Evolutionary conservation across 352 stramenopile genomes (phyloP).

Genomic region (Globisporangium emineosum): DNA sequence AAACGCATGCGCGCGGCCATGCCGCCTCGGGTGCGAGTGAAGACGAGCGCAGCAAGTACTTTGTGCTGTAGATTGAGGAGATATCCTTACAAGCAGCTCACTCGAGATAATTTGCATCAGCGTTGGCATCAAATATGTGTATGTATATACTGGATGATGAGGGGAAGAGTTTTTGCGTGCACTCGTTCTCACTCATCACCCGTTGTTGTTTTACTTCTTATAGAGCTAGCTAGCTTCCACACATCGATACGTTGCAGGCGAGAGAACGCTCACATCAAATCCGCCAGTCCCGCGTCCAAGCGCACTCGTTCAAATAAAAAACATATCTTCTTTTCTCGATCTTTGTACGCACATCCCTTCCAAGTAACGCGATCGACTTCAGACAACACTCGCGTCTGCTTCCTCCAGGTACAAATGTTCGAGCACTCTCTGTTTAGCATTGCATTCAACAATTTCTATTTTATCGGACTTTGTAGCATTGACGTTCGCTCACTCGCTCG

Average conservation of each 20-base stretch:
- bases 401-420: background rate
- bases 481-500: background rate
- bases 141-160: conserved; percentile 1
- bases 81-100: background rate
- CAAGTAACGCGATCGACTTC: background rate
- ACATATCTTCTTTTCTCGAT: conserved; percentile 3
- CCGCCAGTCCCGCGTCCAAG: background rate
- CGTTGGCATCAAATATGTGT: conserved; percentile 8
- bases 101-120: conserved; percentile 1
- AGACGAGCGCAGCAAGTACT: conserved; percentile 82
- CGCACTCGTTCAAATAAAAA: conserved; percentile 3
- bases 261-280: background rate
- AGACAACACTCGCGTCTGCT: background rate
- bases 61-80: conserved; percentile 58
- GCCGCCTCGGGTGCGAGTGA: conserved; percentile 47
- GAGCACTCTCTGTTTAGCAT: too few relatives aligned
- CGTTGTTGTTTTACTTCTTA: background rate
- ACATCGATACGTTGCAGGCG: background rate
- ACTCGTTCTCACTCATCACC: background rate
- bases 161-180: background rate
- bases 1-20: conserved; percentile 29
- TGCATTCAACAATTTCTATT: conserved; percentile 13
- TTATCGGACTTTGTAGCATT: background rate
- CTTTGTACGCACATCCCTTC: background rate
- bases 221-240: conserved; percentile 4